These are phyloP conservation scores for Hypomontagnella monticulosa DNA, from an alignment of 495 filamentous ascomycete genomes.

Conservation along the genomic window DNA sequence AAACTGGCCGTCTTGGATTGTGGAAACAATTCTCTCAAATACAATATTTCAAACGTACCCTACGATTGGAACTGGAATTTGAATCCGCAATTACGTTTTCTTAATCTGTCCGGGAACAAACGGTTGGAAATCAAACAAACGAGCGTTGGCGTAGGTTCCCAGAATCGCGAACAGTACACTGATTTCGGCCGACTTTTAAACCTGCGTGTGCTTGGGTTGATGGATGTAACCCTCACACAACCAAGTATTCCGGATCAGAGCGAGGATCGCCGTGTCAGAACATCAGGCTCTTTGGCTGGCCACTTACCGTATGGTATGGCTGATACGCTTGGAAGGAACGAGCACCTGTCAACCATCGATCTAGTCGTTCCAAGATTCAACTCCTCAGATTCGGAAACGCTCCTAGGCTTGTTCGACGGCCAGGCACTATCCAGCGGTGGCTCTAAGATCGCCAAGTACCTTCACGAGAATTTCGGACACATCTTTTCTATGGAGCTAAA, in stretches of 20 bases:
- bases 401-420: slow-evolving; percentile 95
- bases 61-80: slow-evolving; percentile 99
- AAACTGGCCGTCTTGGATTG: slow-evolving; percentile 92
- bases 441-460: slow-evolving; percentile 93
- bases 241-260: slow-evolving; percentile 93
- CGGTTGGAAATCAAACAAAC: slow-evolving; percentile 94
- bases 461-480: slow-evolving; percentile 91
- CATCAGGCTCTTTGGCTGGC: slow-evolving; percentile 91
- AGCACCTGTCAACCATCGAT: slow-evolving; percentile 97
- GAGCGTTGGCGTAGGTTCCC: slow-evolving; percentile 55
- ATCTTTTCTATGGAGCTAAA: slow-evolving; percentile 86
- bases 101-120: slow-evolving; percentile 98
- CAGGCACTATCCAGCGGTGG: slow-evolving; percentile 84
- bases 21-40: slow-evolving; percentile 95
- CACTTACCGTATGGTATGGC: slow-evolving; percentile 95
- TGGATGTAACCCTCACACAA: slow-evolving; percentile 93
- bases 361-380: slow-evolving; percentile 94
- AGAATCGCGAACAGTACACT: slow-evolving; percentile 78
- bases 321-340: slow-evolving; percentile 90
- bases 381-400: slow-evolving; percentile 87
- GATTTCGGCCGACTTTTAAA: slow-evolving; percentile 90
- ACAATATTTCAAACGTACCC: slow-evolving; percentile 98
- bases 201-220: slow-evolving; percentile 88
- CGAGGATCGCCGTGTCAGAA: slow-evolving; percentile 93
- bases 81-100: slow-evolving; percentile 91